phyloP scores from a whole-genome alignment of 305 asterid genomes.

The Ajuga reptans region DNA sequence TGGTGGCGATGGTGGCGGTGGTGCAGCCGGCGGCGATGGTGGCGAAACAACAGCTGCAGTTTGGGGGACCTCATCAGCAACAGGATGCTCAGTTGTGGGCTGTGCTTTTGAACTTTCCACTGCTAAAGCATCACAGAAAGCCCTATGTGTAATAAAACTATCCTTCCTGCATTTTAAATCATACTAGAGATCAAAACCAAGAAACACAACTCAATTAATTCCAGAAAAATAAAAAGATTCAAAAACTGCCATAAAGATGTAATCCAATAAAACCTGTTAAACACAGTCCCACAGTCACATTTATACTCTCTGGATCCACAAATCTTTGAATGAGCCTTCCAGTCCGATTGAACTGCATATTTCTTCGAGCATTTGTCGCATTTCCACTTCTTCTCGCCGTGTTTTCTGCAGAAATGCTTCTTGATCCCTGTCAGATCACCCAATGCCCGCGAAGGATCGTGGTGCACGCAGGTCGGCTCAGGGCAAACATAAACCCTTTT shows the following conservation, averaged over 20 bases:
- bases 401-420: constrained; percentile 59
- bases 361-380: constrained; percentile 49
- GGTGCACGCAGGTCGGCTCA: constrained; percentile 45
- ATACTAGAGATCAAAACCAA: background rate
- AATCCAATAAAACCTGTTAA: constrained; percentile 34
- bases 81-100: constrained; percentile 26
- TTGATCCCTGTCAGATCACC: constrained; percentile 61
- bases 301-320: constrained; percentile 56
- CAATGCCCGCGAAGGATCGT: constrained; percentile 43
- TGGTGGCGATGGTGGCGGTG: constrained; percentile 7
- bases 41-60: constrained; percentile 32
- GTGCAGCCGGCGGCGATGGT: constrained; percentile 27
- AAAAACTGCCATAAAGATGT: background rate
- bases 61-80: constrained; percentile 34
- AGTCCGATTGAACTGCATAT: constrained; percentile 56
- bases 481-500: constrained; percentile 59
- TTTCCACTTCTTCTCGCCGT: constrained; percentile 67
- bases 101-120: constrained; percentile 28
- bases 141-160: constrained; percentile 40
- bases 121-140: constrained; percentile 39
- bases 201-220: background rate
- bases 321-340: constrained; percentile 56
- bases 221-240: background rate
- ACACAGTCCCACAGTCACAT: constrained; percentile 60
- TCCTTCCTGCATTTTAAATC: constrained; percentile 32